Evolutionary conservation across 2,329 filamentous ascomycete species (phyloP).

Genomic region (Gyromitra esculenta): DNA sequence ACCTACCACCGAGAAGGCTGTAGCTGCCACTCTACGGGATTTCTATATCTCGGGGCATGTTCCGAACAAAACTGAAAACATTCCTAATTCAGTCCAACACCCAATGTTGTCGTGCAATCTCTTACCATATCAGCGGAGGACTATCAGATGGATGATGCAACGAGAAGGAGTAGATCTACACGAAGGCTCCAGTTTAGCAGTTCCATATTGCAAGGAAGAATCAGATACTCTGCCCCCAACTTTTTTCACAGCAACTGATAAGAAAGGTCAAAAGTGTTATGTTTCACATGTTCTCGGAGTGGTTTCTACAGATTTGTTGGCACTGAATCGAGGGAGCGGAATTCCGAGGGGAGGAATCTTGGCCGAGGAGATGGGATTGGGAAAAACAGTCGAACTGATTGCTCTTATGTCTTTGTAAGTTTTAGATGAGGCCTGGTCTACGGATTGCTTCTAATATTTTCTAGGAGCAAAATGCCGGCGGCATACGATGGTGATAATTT

Average conservation of each 20-base stretch:
- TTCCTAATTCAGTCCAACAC: conserved; percentile 54
- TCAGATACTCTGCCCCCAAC: conserved; percentile 40
- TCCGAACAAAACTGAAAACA: conserved; percentile 40
- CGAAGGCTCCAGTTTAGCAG: background rate
- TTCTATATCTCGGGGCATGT: conserved; percentile 55
- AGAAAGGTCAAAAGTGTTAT: conserved; percentile 62
- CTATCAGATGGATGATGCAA: conserved; percentile 57
- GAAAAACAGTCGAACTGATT: conserved; percentile 91
- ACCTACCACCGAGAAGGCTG: conserved; percentile 16
- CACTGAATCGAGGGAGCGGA: conserved; percentile 60
- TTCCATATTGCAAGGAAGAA: background rate
- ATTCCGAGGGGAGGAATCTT: conserved; percentile 73
- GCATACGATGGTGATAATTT: conserved; percentile 57
- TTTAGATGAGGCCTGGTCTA: background rate
- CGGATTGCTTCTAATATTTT: conserved; percentile 5
- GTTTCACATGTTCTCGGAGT: conserved; percentile 73
- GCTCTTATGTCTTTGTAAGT: conserved; percentile 76
- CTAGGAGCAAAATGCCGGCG: conserved; percentile 25
- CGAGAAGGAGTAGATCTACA: conserved; percentile 54
- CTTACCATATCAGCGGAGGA: conserved; percentile 57
- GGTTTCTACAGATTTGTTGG: conserved; percentile 65
- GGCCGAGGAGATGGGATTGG: conserved; percentile 91
- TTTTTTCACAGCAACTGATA: conserved; percentile 60
- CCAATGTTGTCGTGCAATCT: conserved; percentile 52
- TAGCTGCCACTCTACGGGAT: conserved; percentile 50